A percentile compares a stretch with the other conserved stretches of the same genome.
phyloP scores from a whole-genome alignment of 1,284 basidiomycete species.

The Athelia sp. region DNA sequence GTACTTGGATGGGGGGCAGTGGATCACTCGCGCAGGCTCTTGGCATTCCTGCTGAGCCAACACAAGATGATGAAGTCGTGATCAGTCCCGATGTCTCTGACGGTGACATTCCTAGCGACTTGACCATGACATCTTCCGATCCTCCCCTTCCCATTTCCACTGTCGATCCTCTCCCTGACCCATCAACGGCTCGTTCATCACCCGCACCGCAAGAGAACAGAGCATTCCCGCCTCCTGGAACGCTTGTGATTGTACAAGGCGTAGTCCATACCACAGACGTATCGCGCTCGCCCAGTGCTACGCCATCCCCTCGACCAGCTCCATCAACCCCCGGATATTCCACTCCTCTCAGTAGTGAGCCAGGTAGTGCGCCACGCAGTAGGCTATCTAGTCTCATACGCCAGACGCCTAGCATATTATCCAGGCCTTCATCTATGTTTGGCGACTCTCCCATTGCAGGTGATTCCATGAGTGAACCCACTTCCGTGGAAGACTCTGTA shows the following conservation, averaged over 20 bases:
- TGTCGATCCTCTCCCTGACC: neutral
- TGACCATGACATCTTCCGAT: neutral
- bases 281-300: constrained; percentile 22
- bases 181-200: neutral
- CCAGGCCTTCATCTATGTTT: neutral
- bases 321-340: neutral
- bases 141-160: neutral
- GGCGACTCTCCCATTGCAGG: neutral
- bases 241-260: constrained; percentile 74
- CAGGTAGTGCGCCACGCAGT: constrained; percentile 29
- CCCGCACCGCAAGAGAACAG: constrained; percentile 14
- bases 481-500: constrained; percentile 13
- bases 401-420: constrained; percentile 5
- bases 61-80: constrained; percentile 13
- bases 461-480: neutral
- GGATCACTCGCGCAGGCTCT: neutral
- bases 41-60: neutral
- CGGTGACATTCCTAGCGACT: constrained; percentile 1
- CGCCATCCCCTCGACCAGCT: constrained; percentile 7
- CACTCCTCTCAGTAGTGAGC: constrained; percentile 6
- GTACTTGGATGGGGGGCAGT: neutral
- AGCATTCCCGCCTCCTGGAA: constrained; percentile 66
- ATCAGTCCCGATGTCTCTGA: constrained; percentile 5
- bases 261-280: constrained; percentile 75
- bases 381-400: constrained; percentile 18